Base-by-base conservation (phyloP, 1,284 basidiomycete species). In the Lentinus polychrous region DNA sequence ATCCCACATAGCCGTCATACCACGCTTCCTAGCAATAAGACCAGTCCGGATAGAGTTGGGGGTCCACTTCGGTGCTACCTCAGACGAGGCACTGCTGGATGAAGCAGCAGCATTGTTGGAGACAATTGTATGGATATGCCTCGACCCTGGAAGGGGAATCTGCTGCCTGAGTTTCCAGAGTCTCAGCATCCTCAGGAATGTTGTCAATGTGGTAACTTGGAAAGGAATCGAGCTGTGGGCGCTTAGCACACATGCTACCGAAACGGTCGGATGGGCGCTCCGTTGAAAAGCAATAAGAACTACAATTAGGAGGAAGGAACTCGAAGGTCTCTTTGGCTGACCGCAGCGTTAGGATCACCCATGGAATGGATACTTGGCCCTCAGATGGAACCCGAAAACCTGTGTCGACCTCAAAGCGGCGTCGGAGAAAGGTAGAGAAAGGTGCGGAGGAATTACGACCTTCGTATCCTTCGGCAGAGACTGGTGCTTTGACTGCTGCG, bases 1-100 rank as follows among this genome's bases (percentile, higher is more conserved):
- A 62, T 95, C 89, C 89, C 93, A 99, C 61, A 97, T 74, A 11
- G 83, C 81, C 5, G 91, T 90, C 95, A 99, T 99, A 40, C 96
- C 96, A 43, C 91, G 82, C 73, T 99, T 99, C 51, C 86, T 79
- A 18, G 93, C 94, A 63, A 99, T 87, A 52, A 98, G 75, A n/a
- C 96, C 96, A 0, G 93, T 94, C 52, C 96, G 79, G 55, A 89
- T 78, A 3, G 93, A 94, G 48, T 78, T 75, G 31, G 95, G 89
- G 17, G 85, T 84, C 94, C 94, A 98, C 75, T 82, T 83, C 6
- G 46, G n/a, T 42, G 38, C 32, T 22, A 20, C 39, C 8, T 37
- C 54, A 23, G 65, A 54, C 12, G 62, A 51, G 43, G 59, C 59
- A 12, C 60, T 49, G 40, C 57, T 57, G 37, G 66, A 59, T 6